A percentile compares a stretch with the other conserved stretches of the same genome.
Evolutionary conservation across 1,284 basidiomycete genomes (phyloP).

Genomic region (Ceraceosorus guamensis): DNA sequence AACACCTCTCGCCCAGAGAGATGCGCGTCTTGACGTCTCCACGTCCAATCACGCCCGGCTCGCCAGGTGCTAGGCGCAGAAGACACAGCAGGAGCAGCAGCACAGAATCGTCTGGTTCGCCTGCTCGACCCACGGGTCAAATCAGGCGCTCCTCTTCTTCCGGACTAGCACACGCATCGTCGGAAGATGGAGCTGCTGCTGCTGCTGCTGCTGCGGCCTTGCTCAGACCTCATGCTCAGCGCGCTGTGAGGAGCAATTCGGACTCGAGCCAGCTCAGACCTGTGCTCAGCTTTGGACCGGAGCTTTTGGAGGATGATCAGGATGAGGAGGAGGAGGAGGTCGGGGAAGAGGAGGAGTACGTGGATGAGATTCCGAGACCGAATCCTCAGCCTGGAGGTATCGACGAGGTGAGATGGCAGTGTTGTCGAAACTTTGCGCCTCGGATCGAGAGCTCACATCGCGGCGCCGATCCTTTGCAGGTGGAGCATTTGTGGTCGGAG

Average conservation of each 20-base stretch:
- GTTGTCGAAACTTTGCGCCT: no score
- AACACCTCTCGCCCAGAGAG: slow-evolving; percentile 42
- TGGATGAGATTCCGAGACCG: slow-evolving; percentile 17
- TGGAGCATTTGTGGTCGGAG: no score
- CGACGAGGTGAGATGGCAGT: slow-evolving; percentile 13
- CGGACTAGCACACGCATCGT: background rate
- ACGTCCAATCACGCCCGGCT: slow-evolving; percentile 4
- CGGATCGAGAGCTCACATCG: no score
- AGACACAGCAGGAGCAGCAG: slow-evolving; percentile 21
- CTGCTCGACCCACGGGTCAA: background rate
- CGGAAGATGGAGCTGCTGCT: slow-evolving; percentile 10
- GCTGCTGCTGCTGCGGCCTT: no score
- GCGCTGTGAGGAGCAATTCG: slow-evolving; percentile 14
- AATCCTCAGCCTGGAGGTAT: slow-evolving; percentile 38
- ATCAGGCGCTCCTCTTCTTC: slow-evolving; percentile 10
- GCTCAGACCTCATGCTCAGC: no score
- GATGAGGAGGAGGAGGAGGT: slow-evolving; percentile 15
- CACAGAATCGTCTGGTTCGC: slow-evolving; percentile 8
- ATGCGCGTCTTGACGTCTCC: slow-evolving; percentile 32
- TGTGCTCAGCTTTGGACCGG: slow-evolving; percentile 21
- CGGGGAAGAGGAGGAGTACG: slow-evolving; percentile 21
- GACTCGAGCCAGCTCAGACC: slow-evolving; percentile 27
- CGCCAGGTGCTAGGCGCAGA: slow-evolving; percentile 16
- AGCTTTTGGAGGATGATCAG: slow-evolving; percentile 24
- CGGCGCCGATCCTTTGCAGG: no score